A percentile compares a stretch with the other conserved stretches of the same genome.
Conservation (phyloP, 148 eudicot species). For the Spergularia bocconei region DNA sequence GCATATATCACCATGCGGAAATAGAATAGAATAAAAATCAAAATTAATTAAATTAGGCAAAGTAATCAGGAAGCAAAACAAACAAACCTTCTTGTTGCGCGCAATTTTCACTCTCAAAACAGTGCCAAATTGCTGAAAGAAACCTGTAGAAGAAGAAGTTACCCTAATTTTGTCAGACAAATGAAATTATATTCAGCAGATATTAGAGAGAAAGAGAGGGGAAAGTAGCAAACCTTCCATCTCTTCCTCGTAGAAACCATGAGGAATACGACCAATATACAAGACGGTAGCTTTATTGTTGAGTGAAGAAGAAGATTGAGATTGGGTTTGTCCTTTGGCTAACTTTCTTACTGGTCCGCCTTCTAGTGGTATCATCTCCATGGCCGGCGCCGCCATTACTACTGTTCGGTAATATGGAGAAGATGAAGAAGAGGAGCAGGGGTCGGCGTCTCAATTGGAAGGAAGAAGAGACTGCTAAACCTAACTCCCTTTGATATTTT, state of each 20-base stretch:
- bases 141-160: slow-evolving; percentile 39
- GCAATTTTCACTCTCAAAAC: slow-evolving; percentile 63
- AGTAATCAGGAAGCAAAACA: neutral
- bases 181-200: neutral
- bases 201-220: neutral
- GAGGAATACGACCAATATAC: slow-evolving; percentile 87
- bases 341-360: slow-evolving; percentile 67
- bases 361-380: slow-evolving; percentile 48
- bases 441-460: too few species aligned
- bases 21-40: too few species aligned
- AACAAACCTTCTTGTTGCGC: slow-evolving; percentile 64
- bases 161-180: neutral
- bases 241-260: slow-evolving; percentile 90
- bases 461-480: too few species aligned
- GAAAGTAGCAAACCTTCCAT: slow-evolving; percentile 56
- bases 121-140: slow-evolving; percentile 82
- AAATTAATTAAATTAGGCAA: too few species aligned
- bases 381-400: neutral
- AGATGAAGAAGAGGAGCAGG: too few species aligned
- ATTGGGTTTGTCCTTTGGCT: slow-evolving; percentile 21
- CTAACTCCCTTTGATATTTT: too few species aligned
- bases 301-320: neutral
- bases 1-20: too few species aligned
- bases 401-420: too few species aligned
- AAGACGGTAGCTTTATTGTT: slow-evolving; percentile 61